Conservation (phyloP, 139 green algal genomes). For the Raphidocelis subcapitata region DNA sequence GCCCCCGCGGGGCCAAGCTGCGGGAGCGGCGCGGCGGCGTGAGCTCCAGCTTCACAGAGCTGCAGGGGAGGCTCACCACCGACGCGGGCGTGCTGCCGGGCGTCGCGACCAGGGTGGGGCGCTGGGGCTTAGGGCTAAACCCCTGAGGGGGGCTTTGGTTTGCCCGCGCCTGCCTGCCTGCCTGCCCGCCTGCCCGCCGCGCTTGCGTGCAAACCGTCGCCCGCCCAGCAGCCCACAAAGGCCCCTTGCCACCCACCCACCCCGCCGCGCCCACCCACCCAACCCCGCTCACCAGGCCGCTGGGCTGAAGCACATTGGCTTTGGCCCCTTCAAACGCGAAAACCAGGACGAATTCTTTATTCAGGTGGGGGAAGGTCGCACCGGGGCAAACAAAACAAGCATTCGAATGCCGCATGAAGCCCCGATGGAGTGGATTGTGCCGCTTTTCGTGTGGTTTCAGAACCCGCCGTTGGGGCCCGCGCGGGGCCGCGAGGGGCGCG, state of each 20-base stretch:
- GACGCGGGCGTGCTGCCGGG: neutral
- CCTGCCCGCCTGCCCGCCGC: neutral
- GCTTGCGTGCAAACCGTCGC: neutral
- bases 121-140: too few species aligned
- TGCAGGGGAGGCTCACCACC: conserved; percentile 13
- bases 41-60: conserved; percentile 18
- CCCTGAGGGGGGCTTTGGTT: neutral
- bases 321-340: conserved; percentile 50
- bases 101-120: conserved; percentile 22
- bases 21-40: conserved; percentile 18
- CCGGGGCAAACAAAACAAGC: too few species aligned
- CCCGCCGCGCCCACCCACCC: neutral
- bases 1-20: conserved; percentile 11
- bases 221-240: neutral
- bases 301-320: conserved; percentile 51
- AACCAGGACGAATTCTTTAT: conserved; percentile 55
- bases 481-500: too few species aligned
- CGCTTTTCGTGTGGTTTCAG: too few species aligned
- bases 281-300: conserved; percentile 17
- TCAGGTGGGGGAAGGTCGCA: conserved; percentile 22
- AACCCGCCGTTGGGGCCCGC: too few species aligned
- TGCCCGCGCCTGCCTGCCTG: neutral
- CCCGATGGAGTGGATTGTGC: too few species aligned
- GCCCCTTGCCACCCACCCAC: neutral
- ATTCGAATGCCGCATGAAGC: too few species aligned